Evolutionary conservation across 495 filamentous ascomycete species (phyloP), one percentile per base, ranked within the genome.

Genomic region (Amphirosellinia nigrospora): DNA sequence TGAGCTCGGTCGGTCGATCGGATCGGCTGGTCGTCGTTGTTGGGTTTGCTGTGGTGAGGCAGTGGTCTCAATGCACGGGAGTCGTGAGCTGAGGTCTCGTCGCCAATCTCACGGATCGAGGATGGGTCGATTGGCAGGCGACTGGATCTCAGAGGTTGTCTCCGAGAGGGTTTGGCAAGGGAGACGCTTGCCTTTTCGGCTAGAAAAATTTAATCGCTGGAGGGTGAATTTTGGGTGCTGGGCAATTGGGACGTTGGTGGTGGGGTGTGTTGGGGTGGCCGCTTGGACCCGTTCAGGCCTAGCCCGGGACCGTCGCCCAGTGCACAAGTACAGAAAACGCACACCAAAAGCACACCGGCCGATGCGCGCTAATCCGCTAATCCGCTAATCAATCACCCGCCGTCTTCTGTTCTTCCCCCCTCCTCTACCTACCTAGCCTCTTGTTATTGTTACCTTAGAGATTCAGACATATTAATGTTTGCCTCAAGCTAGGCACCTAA

Each of bases 191-290:
- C 68, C 50, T 64, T 9, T 64, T 56, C 68, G 60, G 68, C 52
- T 63, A 48, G 68, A 70, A 70, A 70, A 70, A 70, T 70, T 70
- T 70, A 64, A 70, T 64, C 28, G 53, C 46, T 64, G 48, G 68
- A 70, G 48, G 48, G 59, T 70, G 60, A 64, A 70, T 64, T 64
- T 64, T 70, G 60, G 68, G 59, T 64, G 60, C 19, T 50, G 45
- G 34, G 55, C 67, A 69, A 62, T 69, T 69, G 67, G 67, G 58
- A 69, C n/a, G 56, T 63, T 68, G 38, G 67, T 69, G 58, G 67
- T 69, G 67, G 50, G 50, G 50, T 53, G 50, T 53, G 50, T 53
- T 15, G 4, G 58, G 67, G 58, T 63, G 67, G 45, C 67, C 67
- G 67, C 67, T 69, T 63, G 58, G 58, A 38, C 67, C 58, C 48